A percentile compares a stretch with the other conserved stretches of the same genome.
Conservation (phyloP, 2,329 filamentous ascomycete species). For the Aspergillus flavus region DNA sequence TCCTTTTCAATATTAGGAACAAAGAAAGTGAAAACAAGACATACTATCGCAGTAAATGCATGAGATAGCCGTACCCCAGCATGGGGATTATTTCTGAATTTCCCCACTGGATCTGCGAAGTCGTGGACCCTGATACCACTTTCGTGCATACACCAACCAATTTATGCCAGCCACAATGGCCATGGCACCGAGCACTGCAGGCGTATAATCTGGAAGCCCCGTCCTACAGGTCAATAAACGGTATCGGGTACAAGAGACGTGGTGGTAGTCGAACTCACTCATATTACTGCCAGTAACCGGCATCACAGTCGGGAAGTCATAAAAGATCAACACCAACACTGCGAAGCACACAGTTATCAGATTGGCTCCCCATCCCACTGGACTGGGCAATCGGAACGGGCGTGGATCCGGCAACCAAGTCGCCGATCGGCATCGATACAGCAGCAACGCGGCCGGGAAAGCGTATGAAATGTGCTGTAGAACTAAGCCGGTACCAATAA, state of each 20-base stretch:
- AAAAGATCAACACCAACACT: slow-evolving; percentile 32
- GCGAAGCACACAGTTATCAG: slow-evolving; percentile 27
- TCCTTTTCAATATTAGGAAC: no score
- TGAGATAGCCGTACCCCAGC: neutral
- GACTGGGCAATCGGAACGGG: slow-evolving; percentile 20
- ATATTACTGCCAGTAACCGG: slow-evolving; percentile 32
- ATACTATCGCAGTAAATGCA: no score
- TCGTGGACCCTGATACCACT: neutral
- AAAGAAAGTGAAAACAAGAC: no score
- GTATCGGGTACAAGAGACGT: neutral
- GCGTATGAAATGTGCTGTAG: slow-evolving; percentile 26
- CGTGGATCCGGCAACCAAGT: slow-evolving; percentile 18
- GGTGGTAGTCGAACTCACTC: slow-evolving; percentile 27
- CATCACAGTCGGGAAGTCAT: slow-evolving; percentile 31
- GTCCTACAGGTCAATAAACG: neutral
- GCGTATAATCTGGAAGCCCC: slow-evolving; percentile 20
- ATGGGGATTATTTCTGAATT: accelerated
- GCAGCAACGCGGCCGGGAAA: slow-evolving; percentile 30
- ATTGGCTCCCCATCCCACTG: slow-evolving; percentile 33
- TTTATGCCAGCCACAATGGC: slow-evolving; percentile 21
- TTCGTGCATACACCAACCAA: slow-evolving; percentile 24
- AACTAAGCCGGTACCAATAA: slow-evolving; percentile 25
- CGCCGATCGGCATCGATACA: slow-evolving; percentile 29
- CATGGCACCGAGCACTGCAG: slow-evolving; percentile 23
- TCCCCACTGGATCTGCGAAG: neutral